phyloP scores from a whole-genome alignment of 768 basidiomycete species.

The Tricholoma matsutake region DNA sequence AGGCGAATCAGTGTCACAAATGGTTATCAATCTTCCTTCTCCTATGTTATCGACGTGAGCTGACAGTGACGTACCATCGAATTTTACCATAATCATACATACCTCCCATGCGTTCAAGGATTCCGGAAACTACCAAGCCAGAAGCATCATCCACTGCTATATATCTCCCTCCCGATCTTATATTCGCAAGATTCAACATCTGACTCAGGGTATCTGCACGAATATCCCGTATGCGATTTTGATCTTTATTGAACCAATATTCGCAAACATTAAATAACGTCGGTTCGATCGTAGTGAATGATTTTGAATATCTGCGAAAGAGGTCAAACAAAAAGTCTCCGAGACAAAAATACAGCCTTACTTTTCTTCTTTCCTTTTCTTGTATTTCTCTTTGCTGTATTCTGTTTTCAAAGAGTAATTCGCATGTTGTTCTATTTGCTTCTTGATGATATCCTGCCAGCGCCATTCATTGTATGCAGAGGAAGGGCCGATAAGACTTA shows the following conservation, averaged over 20 bases:
- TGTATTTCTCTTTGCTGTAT: constrained; percentile 98
- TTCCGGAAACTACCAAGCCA: constrained; percentile 80
- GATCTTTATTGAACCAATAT: constrained; percentile 87
- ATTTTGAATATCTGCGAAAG: constrained; percentile 71
- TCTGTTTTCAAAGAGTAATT: constrained; percentile 94
- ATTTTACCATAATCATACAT: constrained; percentile 6
- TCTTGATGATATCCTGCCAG: constrained; percentile 89
- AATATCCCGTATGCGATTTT: constrained; percentile 75
- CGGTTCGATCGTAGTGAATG: constrained; percentile 84
- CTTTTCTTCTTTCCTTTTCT: constrained; percentile 96
- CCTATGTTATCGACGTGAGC: constrained; percentile 40
- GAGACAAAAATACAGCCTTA: constrained; percentile 33
- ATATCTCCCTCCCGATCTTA: constrained; percentile 84
- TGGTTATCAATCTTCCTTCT: constrained; percentile 74
- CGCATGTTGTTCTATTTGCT: constrained; percentile 90
- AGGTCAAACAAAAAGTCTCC: not conserved
- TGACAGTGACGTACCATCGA: not conserved
- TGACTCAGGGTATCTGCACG: constrained; percentile 89
- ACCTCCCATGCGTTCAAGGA: constrained; percentile 88
- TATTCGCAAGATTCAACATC: constrained; percentile 77
- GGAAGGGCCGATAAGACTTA: constrained; percentile 29
- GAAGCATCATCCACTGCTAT: constrained; percentile 90
- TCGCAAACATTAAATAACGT: constrained; percentile 84
- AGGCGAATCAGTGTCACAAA: constrained; percentile 89
- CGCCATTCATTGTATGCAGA: constrained; percentile 11